Evolutionary conservation across 441 rosid genomes (phyloP).

Genomic region (Euphorbia celastroides): DNA sequence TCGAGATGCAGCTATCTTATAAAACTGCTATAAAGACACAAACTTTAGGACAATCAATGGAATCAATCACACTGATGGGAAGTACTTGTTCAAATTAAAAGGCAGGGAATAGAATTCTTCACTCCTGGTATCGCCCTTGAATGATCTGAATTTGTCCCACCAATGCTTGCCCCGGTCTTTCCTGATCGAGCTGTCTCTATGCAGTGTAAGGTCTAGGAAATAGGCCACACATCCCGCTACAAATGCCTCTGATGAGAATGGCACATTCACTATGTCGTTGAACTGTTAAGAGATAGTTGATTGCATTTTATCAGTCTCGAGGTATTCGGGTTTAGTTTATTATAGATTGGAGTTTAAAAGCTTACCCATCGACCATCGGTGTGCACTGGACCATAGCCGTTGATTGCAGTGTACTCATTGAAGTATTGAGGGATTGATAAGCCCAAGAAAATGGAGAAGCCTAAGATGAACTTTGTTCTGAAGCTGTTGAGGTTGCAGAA

Average conservation of each 20-base stretch:
- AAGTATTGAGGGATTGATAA: conserved; percentile 91
- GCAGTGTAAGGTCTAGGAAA: conserved; percentile 65
- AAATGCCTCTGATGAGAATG: conserved; percentile 78
- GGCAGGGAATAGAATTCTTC: conserved; percentile 92
- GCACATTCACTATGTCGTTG: conserved; percentile 90
- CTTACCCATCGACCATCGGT: conserved; percentile 81
- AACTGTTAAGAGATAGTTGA: conserved; percentile 40
- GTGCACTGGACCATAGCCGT: conserved; percentile 88
- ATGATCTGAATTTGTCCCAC: conserved; percentile 87
- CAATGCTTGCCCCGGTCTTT: conserved; percentile 90
- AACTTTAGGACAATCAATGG: neutral
- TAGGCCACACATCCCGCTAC: conserved; percentile 71
- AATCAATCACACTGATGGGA: conserved; percentile 68
- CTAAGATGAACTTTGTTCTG: conserved; percentile 9
- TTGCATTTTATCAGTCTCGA: neutral
- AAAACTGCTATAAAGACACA: conserved; percentile 26
- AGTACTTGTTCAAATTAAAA: conserved; percentile 83
- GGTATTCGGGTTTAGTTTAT: neutral
- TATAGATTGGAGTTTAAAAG: neutral
- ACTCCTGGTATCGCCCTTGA: conserved; percentile 66
- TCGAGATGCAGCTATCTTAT: conserved; percentile 23
- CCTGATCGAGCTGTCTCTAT: conserved; percentile 51
- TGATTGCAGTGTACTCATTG: conserved; percentile 81
- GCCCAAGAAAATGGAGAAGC: conserved; percentile 87
- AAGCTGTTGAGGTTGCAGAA: conserved; percentile 93